phyloP scores from a whole-genome alignment of 768 basidiomycete species.

The Kwoniella sp. region DNA sequence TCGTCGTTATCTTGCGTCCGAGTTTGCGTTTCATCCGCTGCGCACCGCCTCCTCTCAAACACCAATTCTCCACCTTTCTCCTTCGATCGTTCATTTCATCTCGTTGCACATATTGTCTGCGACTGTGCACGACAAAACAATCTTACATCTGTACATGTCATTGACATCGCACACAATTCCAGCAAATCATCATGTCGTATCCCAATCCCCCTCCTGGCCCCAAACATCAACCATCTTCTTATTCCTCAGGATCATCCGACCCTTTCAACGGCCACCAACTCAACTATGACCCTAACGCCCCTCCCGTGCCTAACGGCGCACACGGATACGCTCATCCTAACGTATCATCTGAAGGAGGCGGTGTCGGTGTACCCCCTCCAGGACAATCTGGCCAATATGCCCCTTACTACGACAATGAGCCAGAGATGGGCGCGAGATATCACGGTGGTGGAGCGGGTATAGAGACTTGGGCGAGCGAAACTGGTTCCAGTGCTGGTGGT shows the following conservation, averaged over 20 bases:
- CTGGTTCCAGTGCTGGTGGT: slow-evolving; percentile 44
- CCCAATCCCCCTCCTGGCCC: slow-evolving; percentile 44
- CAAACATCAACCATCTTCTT: slow-evolving; percentile 45
- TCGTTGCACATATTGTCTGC: too few relatives aligned
- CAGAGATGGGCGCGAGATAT: slow-evolving; percentile 49
- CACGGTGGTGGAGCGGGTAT: slow-evolving; percentile 50
- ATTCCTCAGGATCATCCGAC: slow-evolving; percentile 48
- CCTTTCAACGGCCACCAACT: slow-evolving; percentile 45
- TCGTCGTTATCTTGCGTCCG: neutral
- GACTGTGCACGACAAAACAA: too few relatives aligned
- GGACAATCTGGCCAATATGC: slow-evolving; percentile 45
- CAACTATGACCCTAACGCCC: slow-evolving; percentile 33
- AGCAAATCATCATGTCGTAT: slow-evolving; percentile 41
- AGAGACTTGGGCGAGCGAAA: slow-evolving; percentile 55
- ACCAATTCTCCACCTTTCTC: neutral
- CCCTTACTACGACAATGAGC: slow-evolving; percentile 47
- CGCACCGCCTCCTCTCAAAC: slow-evolving; percentile 11
- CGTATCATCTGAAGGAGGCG: slow-evolving; percentile 34
- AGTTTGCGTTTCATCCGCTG: neutral
- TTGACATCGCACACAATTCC: slow-evolving; percentile 8
- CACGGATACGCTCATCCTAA: slow-evolving; percentile 24
- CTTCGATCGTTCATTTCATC: neutral
- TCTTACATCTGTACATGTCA: neutral
- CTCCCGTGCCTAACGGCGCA: slow-evolving; percentile 10
- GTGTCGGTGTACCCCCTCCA: slow-evolving; percentile 41